Percentiles rank a stretch among this genome's conserved stretches.
Evolutionary conservation across 306 rosid species (phyloP).

Genomic region (Cucurbita argyrosperma): DNA sequence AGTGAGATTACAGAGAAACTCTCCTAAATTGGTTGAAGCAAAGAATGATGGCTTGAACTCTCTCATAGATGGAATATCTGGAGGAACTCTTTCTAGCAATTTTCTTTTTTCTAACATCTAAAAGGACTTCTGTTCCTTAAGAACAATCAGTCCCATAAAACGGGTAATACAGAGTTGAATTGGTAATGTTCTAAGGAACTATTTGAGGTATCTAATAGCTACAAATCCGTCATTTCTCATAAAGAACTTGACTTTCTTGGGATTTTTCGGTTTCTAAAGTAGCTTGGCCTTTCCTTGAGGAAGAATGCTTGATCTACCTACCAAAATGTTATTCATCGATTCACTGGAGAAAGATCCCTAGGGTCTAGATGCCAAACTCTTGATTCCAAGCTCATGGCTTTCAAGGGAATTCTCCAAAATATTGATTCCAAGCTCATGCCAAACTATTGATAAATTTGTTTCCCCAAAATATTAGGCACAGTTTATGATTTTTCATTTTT

Average conservation of each 20-base stretch:
- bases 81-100: background rate
- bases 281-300: background rate
- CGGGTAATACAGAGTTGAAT: background rate
- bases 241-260: background rate
- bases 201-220: background rate
- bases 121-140: background rate
- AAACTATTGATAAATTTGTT: too few relatives aligned
- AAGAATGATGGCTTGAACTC: background rate
- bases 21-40: background rate
- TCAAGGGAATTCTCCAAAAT: background rate
- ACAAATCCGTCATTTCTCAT: background rate
- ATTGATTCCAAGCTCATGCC: too few relatives aligned
- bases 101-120: background rate
- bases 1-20: background rate
- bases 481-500: background rate
- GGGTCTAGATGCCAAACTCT: background rate
- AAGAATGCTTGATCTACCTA: background rate
- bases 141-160: background rate
- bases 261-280: background rate
- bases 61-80: background rate
- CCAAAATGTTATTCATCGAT: background rate
- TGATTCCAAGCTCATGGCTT: background rate
- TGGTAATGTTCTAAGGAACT: background rate
- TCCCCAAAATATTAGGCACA: background rate
- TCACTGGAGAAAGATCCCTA: background rate